Base-by-base conservation (phyloP, 106 monocot species). In the Agapanthus africanus region DNA sequence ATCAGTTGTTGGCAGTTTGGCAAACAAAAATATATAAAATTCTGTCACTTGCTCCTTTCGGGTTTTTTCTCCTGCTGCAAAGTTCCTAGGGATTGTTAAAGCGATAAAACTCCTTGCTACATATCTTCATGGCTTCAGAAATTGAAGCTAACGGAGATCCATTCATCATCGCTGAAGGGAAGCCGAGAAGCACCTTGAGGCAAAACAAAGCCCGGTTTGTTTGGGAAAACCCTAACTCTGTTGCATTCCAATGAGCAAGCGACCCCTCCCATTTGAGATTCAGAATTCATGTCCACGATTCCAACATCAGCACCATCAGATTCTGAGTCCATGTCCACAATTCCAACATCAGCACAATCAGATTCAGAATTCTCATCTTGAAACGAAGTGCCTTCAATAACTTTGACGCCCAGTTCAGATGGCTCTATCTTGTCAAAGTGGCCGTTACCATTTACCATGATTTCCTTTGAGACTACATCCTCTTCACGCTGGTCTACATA, bases 81-180 rank as follows among this genome's bases (percentile, higher is more conserved):
- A n/a, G n/a, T n/a, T n/a, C n/a, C n/a, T n/a, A n/a, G n/a, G n/a
- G n/a, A n/a, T n/a, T n/a, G n/a, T n/a, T n/a, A n/a, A n/a, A n/a
- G n/a, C n/a, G n/a, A n/a, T n/a, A n/a, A n/a, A n/a, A n/a, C n/a
- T n/a, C n/a, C n/a, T n/a, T n/a, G n/a, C n/a, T n/a, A n/a, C n/a
- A n/a, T n/a, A n/a, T n/a, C n/a, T n/a, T n/a, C n/a, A n/a, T n/a
- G n/a, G n/a, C n/a, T n/a, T 39, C 16, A 54, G 49, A 70, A 40
- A 63, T 81, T 64, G 21, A 84, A 66, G 69, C 75, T 68, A 47
- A 84, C 78, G 22, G 90, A 90, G 30, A 93, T 78, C 93, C 90
- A 90, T n/a, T n/a, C 59, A 22, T 86, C 71, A 70, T 93, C 90
- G 52, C 87, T 93, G 47, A 79, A 82, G n/a, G 87, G 87, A n/a